Evolutionary conservation across 805 yeast genomes (phyloP).

Genomic region (Dipodascus geniculatus): DNA sequence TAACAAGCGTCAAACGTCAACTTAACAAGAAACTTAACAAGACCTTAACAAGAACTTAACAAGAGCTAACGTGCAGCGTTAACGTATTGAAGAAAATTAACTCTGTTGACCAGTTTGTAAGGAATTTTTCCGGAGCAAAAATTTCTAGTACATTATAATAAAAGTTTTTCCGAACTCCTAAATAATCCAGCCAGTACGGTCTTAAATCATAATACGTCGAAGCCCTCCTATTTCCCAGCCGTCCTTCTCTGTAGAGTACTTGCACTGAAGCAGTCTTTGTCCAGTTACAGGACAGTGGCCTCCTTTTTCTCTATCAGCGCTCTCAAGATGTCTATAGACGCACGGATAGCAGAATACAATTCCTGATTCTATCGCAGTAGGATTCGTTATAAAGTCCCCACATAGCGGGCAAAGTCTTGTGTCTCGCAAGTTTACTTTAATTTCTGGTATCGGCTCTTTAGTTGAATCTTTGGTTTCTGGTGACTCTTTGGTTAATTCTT

Average conservation of each 20-base stretch:
- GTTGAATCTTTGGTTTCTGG: no score
- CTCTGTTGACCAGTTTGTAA: no score
- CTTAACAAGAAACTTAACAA: no score
- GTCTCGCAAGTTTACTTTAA: conserved; percentile 21
- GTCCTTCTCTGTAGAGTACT: conserved; percentile 41
- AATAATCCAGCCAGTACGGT: no score
- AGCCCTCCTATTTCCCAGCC: conserved; percentile 69
- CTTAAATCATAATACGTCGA: conserved; percentile 55
- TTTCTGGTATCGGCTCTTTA: no score
- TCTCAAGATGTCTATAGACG: conserved; percentile 51
- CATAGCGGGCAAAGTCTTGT: conserved; percentile 55
- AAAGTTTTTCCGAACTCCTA: no score
- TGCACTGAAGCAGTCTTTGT: conserved; percentile 57
- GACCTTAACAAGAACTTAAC: no score
- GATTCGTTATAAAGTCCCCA: conserved; percentile 49
- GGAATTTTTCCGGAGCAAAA: no score
- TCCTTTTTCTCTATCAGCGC: conserved; percentile 35
- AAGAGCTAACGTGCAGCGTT: no score
- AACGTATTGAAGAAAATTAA: no score
- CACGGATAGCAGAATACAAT: conserved; percentile 84
- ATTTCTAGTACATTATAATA: no score
- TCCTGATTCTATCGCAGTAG: conserved; percentile 86
- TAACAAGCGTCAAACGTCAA: no score
- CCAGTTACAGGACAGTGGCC: conserved; percentile 83
- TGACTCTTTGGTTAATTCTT: conserved; percentile 10